Evolutionary conservation across 805 yeast species (phyloP), one percentile per base, ranked within the genome.

Genomic region (Metschnikowia continentalis): DNA sequence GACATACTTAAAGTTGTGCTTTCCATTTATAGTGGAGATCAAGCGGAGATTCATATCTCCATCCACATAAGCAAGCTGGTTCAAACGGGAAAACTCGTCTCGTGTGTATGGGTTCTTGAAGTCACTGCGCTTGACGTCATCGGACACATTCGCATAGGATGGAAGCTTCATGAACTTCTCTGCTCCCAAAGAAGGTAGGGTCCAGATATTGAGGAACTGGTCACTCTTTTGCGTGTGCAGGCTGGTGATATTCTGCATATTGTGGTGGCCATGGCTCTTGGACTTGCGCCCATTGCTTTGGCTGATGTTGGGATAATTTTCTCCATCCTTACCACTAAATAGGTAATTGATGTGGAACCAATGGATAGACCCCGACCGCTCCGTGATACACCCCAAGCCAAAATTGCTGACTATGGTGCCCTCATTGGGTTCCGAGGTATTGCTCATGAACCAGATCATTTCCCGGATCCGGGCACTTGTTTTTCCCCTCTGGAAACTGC

Each of bases 401-500:
- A 68, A 66, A 49, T 71, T 72, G 23, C 62, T 66, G 11, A 67
- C 68, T 37, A 35, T 49, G 41, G 47, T 48, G 7, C 43, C 47
- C 5, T 50, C 58, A 23, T 23, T 23, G 26, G 26, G 26, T 4
- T 53, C 49, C 1, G 49, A 40, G 22, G 52, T 43, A 26, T 78
- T 75, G 45, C 71, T 71, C 6, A 68, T 65, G 35, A 72, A 73
- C 90, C 90, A 85, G 23, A 76, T 61, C 3, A 84, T 65, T 17
- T 78, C 73, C 33, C 70, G 68, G 20, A 84, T 74, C 1, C 71
- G 61, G 0, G 87, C 80, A 6, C 82, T 75, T 0, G 88, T 83
- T 57, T 80, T 82, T 1, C 91, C 90, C 22, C 90, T 70, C 11
- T 65, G 66, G 55, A 81, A 83, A 54, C 80, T 78, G 15, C 86